Base-by-base conservation (phyloP, 2,329 filamentous ascomycete species). In the Fusarium chlamydosporum region DNA sequence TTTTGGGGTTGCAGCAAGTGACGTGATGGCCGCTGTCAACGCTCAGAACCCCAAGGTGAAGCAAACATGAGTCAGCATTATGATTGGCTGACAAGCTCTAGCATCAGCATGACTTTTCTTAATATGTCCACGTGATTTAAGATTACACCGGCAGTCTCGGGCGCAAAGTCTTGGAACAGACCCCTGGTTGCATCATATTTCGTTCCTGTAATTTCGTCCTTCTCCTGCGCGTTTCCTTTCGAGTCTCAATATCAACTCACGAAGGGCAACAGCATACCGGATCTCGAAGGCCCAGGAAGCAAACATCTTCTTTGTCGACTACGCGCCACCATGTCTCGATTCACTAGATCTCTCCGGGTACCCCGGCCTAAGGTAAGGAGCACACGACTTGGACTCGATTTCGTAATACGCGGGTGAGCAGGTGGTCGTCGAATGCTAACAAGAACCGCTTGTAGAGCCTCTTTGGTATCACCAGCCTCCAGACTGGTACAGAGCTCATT, bases 401-500 rank as follows among this genome's bases (percentile, higher is more conserved):
- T 46, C 41, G 52, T 31, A 51, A 52, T 57, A 41, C 34, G 23
- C 27, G 37, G 48, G 38, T 33, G 48, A 45, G 33, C 29, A 43
- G 12, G 23, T 38, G 20, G 61, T n/a, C 37, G 48, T 46, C 20
- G 35, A 34, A 64, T 58, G 48, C 70, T 74, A 55, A 73, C 56
- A 50, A 29, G 18, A 61, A 29, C 54, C 37, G 10, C 18, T 34
- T 65, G 40, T 77, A 97, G 94, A 91, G 89, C 46, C 95, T 97
- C 78, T 87, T 97, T 70, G 93, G 92, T 77, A 84, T 94, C 75
- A 91, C 97, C 83, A 92, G 92, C 76, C 89, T 97, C 56, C 92
- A 93, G 74, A 95, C 92, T 34, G 94, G 93, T 71, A 91, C 92
- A 46, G 93, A 96, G 73, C 86, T 97, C 75, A 93, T 97, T 74